Base-by-base conservation (phyloP, 177 flowering plant species). In the Vitis hybrid region DNA sequence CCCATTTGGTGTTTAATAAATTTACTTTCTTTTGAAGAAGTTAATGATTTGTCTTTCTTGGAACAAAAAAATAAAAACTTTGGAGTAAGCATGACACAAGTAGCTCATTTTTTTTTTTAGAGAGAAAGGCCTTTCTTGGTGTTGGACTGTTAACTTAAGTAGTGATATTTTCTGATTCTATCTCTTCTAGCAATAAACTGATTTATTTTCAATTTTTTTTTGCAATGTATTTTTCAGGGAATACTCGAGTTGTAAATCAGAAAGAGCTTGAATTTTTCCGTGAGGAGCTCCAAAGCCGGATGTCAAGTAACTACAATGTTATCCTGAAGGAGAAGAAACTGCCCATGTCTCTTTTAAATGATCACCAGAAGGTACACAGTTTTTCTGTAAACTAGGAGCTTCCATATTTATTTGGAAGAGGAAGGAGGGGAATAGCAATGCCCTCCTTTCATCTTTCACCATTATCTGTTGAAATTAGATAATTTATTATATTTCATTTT, bases 261-360 rank as follows among this genome's bases (percentile, higher is more conserved):
- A 89, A 88, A 61, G 89, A 89, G 85, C 93, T 96, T 54, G 97
- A 91, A 66, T 77, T 83, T 74, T 92, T 92, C 70, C 85, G 98
- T 2, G 94, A 92, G 18, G 99, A 96, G 85, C 87, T 94, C 45
- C 78, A 79, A 61, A 91, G 30, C 50, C 80, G 87, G 51, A 62
- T 89, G 80, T 88, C 97, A 0, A 94, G 85, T 67, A 89, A 75
- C 66, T 94, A 96, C 69, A 92, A 92, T 89, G 97, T 94, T 11
- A 78, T 96, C 58, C 74, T 96, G 82, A 91, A 88, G 85, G 99
- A 80, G 73, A 89, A 80, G 77, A 93, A 88, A 68, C 73, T 96
- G 70, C 99, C 98, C 1, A 67, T 91, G 82, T 93, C 97, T 19
- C 97, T 94, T 10, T 80, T 96, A 62, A 85, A 85, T 78, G 99